phyloP scores from a whole-genome alignment of 495 filamentous ascomycete species.

The Xylona heveae region DNA sequence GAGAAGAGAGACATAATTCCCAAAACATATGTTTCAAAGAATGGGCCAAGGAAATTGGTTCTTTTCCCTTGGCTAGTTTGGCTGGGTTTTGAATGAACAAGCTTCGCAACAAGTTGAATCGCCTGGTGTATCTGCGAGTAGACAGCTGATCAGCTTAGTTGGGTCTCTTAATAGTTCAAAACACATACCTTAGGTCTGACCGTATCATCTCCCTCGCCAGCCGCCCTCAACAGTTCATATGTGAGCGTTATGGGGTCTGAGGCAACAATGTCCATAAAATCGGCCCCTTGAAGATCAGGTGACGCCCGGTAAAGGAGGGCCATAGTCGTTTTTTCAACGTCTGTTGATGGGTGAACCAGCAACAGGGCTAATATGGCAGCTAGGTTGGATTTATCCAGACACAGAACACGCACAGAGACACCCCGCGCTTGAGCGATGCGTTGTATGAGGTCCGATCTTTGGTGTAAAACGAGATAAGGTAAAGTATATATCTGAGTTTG shows the following conservation, averaged over 20 bases:
- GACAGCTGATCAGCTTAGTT: constrained; percentile 7
- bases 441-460: constrained; percentile 56
- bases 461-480: constrained; percentile 63
- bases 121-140: constrained; percentile 31
- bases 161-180: too few species aligned
- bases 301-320: constrained; percentile 41
- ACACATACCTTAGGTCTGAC: constrained; percentile 35
- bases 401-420: constrained; percentile 33
- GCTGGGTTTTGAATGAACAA: constrained; percentile 33
- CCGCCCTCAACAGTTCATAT: constrained; percentile 64
- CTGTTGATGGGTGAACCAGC: constrained; percentile 42
- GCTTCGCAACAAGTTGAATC: constrained; percentile 40
- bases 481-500: constrained; percentile 62
- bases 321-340: constrained; percentile 49
- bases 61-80: constrained; percentile 25
- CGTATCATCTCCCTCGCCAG: constrained; percentile 41
- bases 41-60: constrained; percentile 41
- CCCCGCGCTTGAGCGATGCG: constrained; percentile 57
- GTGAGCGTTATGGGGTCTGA: constrained; percentile 55
- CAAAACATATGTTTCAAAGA: constrained; percentile 67
- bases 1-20: constrained; percentile 73
- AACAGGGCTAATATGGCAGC: constrained; percentile 61
- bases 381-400: constrained; percentile 46
- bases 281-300: constrained; percentile 39
- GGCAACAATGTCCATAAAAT: constrained; percentile 46